phyloP scores from a whole-genome alignment of 2,329 filamentous ascomycete genomes.

The Fusarium sublunatum region DNA sequence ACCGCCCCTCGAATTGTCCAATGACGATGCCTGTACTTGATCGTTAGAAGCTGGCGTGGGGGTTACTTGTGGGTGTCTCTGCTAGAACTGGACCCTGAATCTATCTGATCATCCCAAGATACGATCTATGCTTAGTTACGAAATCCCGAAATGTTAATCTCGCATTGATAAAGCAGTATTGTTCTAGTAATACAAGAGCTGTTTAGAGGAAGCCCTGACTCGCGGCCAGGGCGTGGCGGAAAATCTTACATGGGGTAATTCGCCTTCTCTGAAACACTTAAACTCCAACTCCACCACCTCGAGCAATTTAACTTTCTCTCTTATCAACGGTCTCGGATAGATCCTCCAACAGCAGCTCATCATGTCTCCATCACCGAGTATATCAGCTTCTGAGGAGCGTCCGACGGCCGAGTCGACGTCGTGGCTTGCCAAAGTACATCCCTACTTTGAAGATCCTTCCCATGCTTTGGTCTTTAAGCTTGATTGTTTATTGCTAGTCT shows the following conservation, averaged over 20 bases:
- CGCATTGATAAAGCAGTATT: too few relatives aligned
- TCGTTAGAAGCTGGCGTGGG: not conserved
- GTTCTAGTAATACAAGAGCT: too few relatives aligned
- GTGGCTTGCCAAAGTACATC: slow-evolving; percentile 48
- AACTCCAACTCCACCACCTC: not conserved
- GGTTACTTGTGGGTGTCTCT: slow-evolving; percentile 1
- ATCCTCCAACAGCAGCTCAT: not conserved
- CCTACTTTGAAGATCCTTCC: slow-evolving; percentile 46
- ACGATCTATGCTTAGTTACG: not conserved
- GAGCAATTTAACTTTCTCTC: not conserved
- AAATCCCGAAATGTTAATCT: too few relatives aligned
- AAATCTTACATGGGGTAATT: not conserved
- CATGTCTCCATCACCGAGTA: slow-evolving; percentile 27
- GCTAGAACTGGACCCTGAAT: slow-evolving; percentile 7
- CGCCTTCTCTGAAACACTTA: slow-evolving; percentile 1
- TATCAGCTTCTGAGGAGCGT: slow-evolving; percentile 8
- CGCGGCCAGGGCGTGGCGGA: not conserved
- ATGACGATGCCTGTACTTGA: not conserved
- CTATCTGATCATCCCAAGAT: not conserved
- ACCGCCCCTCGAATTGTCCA: slow-evolving; percentile 4
- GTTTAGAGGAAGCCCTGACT: not conserved
- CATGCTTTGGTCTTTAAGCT: slow-evolving; percentile 48
- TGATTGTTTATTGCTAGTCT: slow-evolving; percentile 44
- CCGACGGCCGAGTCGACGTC: slow-evolving; percentile 29
- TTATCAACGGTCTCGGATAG: not conserved